Conservation (phyloP, 305 asterid species). For the Fraxinus platypoda region DNA sequence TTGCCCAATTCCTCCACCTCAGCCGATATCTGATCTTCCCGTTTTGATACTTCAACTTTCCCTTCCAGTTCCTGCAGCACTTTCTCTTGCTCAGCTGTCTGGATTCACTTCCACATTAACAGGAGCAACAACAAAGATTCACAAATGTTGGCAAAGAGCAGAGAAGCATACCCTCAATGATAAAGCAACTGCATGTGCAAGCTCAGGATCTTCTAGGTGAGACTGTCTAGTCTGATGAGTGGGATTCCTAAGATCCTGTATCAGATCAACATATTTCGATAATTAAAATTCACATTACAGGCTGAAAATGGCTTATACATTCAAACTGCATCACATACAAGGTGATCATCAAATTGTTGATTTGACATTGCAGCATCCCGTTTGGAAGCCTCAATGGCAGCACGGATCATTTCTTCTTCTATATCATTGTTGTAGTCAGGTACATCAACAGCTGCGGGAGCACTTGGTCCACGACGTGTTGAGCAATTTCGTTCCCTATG, state of each 20-base stretch:
- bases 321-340: slow-evolving; percentile 39
- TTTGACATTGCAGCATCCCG: slow-evolving; percentile 55
- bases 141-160: background rate
- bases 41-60: slow-evolving; percentile 12
- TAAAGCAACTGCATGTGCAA: slow-evolving; percentile 67
- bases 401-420: slow-evolving; percentile 95
- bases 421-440: slow-evolving; percentile 71
- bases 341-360: slow-evolving; percentile 37
- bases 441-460: slow-evolving; percentile 49
- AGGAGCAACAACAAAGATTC: slow-evolving; percentile 14
- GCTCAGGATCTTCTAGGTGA: slow-evolving; percentile 51
- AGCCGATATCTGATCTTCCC: slow-evolving; percentile 28
- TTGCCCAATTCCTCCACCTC: slow-evolving; percentile 46
- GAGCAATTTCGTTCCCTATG: slow-evolving; percentile 10
- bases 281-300: background rate
- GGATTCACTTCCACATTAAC: slow-evolving; percentile 36
- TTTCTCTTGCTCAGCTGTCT: slow-evolving; percentile 79
- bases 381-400: slow-evolving; percentile 96
- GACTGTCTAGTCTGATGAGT: slow-evolving; percentile 46
- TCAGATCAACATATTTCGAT: slow-evolving; percentile 5
- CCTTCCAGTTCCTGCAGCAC: slow-evolving; percentile 36
- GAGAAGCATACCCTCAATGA: slow-evolving; percentile 61
- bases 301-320: background rate
- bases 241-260: slow-evolving; percentile 46
- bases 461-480: slow-evolving; percentile 43